These are phyloP conservation scores for Papiliotrema fonsecae DNA, from an alignment of 1,284 basidiomycete genomes.

Conservation along the genomic window DNA sequence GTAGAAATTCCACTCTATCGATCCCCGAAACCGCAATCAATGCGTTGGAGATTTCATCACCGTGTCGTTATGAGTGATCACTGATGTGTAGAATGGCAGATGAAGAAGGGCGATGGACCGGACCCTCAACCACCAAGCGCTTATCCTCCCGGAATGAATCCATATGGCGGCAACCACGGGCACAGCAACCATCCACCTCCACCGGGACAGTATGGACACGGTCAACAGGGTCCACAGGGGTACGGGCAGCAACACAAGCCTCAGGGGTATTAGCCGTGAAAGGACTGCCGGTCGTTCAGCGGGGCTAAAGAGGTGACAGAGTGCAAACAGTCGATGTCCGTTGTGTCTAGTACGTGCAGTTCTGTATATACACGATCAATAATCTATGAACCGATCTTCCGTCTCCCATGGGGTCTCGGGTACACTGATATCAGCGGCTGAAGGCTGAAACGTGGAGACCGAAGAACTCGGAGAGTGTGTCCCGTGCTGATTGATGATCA, in stretches of 20 bases:
- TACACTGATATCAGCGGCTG: too few species aligned
- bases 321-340: too few species aligned
- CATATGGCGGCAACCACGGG: conserved; percentile 6
- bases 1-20: not conserved
- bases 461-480: too few species aligned
- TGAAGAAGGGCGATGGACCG: conserved; percentile 29
- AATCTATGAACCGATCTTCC: not conserved
- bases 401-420: too few species aligned
- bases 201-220: not conserved
- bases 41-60: not conserved
- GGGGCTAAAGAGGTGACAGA: too few species aligned
- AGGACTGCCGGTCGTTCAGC: too few species aligned
- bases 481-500: too few species aligned
- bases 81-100: conserved; percentile 28
- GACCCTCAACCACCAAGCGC: conserved; percentile 32
- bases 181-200: not conserved
- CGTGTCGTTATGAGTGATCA: not conserved
- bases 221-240: not conserved
- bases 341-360: not conserved
- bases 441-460: too few species aligned
- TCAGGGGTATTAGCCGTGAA: too few species aligned
- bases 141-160: conserved; percentile 7
- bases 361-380: not conserved
- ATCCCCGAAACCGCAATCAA: too few species aligned
- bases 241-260: not conserved